These are phyloP conservation scores for Knoxdaviesia proteae DNA, from an alignment of 2,329 filamentous ascomycete genomes.

Conservation along the genomic window DNA sequence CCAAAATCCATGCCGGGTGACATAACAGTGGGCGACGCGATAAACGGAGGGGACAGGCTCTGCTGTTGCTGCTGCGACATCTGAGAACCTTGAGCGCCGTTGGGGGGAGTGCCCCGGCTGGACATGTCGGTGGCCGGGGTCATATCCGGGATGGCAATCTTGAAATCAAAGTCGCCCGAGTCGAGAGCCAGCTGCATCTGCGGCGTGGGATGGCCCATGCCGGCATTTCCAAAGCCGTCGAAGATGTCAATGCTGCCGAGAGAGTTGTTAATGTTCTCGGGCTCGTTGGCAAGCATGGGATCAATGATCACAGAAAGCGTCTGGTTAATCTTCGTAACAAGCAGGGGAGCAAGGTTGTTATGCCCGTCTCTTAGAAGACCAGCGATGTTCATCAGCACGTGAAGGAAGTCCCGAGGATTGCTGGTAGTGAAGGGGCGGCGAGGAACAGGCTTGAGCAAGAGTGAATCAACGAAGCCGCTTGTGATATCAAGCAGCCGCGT, in stretches of 20 bases:
- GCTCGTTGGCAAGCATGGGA: constrained; percentile 37
- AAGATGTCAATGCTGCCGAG: constrained; percentile 40
- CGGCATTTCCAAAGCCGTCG: constrained; percentile 42
- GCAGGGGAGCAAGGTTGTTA: constrained; percentile 54
- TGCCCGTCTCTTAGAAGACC: constrained; percentile 55
- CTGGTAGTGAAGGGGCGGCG: constrained; percentile 41
- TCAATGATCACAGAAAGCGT: constrained; percentile 41
- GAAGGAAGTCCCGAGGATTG: constrained; percentile 49
- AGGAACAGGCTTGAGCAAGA: constrained; percentile 41
- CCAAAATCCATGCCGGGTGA: constrained; percentile 28
- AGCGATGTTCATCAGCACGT: constrained; percentile 45
- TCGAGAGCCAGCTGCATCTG: constrained; percentile 23
- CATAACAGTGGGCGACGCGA: constrained; percentile 30
- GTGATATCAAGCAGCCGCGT: not conserved
- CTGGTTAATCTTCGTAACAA: constrained; percentile 57
- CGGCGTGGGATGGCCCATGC: constrained; percentile 31
- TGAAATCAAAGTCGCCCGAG: constrained; percentile 20
- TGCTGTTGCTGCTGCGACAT: no score
- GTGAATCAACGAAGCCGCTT: constrained; percentile 9
- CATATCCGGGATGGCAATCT: constrained; percentile 15
- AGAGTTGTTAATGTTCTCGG: constrained; percentile 23
- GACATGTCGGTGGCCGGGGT: constrained; percentile 8
- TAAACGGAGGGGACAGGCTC: constrained; percentile 25
- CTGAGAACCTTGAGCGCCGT: not conserved
- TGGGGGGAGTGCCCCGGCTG: constrained; percentile 7